These are phyloP conservation scores for Penicillium aurantiogriseum DNA, from an alignment of 2,329 filamentous ascomycete species.

Conservation along the genomic window DNA sequence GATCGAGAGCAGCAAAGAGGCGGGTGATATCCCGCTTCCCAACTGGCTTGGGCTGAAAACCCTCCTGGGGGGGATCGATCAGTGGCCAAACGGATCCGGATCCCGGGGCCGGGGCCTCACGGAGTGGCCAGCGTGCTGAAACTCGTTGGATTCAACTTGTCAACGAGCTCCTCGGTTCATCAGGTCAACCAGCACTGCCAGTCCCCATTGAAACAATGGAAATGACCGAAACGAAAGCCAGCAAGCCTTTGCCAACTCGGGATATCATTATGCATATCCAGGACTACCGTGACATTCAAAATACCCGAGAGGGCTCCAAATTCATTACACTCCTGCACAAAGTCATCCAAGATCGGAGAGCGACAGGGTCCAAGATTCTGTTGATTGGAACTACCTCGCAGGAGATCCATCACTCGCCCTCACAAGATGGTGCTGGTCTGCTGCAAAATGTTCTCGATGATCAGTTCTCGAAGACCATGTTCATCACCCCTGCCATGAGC, in stretches of 20 bases:
- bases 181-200: slow-evolving; percentile 13
- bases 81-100: slow-evolving; percentile 29
- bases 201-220: slow-evolving; percentile 8
- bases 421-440: slow-evolving; percentile 45
- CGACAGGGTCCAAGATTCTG: slow-evolving; percentile 68
- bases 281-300: slow-evolving; percentile 75
- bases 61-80: slow-evolving; percentile 32
- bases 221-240: slow-evolving; percentile 9
- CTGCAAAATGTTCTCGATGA: slow-evolving; percentile 49
- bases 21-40: slow-evolving; percentile 34
- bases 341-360: slow-evolving; percentile 69
- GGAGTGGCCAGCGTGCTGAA: slow-evolving; percentile 27
- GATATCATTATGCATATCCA: slow-evolving; percentile 72
- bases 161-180: slow-evolving; percentile 35
- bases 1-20: slow-evolving; percentile 33
- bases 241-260: slow-evolving; percentile 22
- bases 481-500: slow-evolving; percentile 52
- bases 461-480: slow-evolving; percentile 53
- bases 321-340: slow-evolving; percentile 70
- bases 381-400: slow-evolving; percentile 74
- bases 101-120: slow-evolving; percentile 15
- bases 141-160: slow-evolving; percentile 36
- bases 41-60: slow-evolving; percentile 34
- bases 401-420: slow-evolving; percentile 45
- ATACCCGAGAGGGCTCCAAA: slow-evolving; percentile 65